Evolutionary conservation across 495 filamentous ascomycete genomes (phyloP).

Genomic region (Parachaetomium inaequale): DNA sequence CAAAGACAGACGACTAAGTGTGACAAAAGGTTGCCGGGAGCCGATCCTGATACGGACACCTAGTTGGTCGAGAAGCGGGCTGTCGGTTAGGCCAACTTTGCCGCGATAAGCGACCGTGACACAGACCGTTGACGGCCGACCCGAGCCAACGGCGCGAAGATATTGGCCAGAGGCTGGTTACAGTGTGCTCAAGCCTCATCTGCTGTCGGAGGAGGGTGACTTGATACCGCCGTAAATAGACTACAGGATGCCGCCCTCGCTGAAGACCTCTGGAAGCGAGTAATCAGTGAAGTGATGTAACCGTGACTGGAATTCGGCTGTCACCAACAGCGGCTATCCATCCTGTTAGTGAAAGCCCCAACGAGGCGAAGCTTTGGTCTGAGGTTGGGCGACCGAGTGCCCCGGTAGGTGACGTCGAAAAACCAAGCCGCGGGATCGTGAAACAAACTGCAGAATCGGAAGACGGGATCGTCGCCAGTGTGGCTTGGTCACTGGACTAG

Average conservation of each 20-base stretch:
- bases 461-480: too few species aligned
- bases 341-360: background rate
- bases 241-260: background rate
- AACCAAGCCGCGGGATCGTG: too few species aligned
- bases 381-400: too few species aligned
- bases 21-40: background rate
- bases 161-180: background rate
- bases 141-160: background rate
- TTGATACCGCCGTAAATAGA: background rate
- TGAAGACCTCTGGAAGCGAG: too few species aligned
- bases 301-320: background rate
- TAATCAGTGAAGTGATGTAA: background rate
- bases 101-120: constrained; percentile 7
- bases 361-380: background rate
- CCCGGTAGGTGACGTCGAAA: too few species aligned
- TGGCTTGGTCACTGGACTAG: too few species aligned
- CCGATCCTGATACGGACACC: background rate
- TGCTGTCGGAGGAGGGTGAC: background rate
- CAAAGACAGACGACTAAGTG: background rate
- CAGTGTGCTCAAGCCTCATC: background rate
- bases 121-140: background rate
- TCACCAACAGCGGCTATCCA: background rate
- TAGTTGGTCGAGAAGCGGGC: background rate
- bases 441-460: too few species aligned
- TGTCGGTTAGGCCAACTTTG: background rate